Base-by-base conservation (phyloP, 1,139 yeast species). In the Suhomyces taliae region DNA sequence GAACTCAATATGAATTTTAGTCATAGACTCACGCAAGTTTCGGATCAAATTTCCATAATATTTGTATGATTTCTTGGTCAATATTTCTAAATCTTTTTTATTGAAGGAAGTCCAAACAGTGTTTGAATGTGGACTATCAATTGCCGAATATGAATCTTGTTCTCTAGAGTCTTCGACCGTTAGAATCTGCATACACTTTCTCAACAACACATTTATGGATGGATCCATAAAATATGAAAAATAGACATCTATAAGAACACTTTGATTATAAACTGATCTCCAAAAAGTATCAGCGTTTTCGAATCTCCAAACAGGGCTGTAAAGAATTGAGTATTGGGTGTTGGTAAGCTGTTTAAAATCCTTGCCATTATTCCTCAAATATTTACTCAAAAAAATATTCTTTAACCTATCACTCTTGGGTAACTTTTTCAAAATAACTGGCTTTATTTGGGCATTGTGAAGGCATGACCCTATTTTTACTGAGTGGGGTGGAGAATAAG, bases 211-310 rank as follows among this genome's bases (percentile, higher is more conserved):
- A 45, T 69, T 73, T 39, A 72, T 58, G 0, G 76, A 62, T 40
- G 73, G 63, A 48, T 73, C 78, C 58, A 73, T 62, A 48, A 73
- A 66, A 48, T 71, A 72, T 2, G 65, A 59, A 50, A 65, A 70
- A 47, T 67, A 70, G 7, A 69, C 59, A 24, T 62, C 59, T 33
- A 65, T 51, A 9, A 60, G 54, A 14, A 58, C 58, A 32, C 68
- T 60, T 37, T 65, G 66, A 45, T 64, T 60, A 44, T 61, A 66
- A 7, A 70, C 59, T 0, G 62, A 47, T n/a, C 56, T 49, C 76
- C 75, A 72, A 35, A 72, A 58, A 19, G 47, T 45, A 27, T 55
- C 50, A n/a, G 55, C 46, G 27, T 57, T 54, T 8, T 53, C 47
- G n/a, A 50, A 45, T 32, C 53, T 56, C 70, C 73, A 69, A 6